Evolutionary conservation across 192 early-diverging fungal genomes (phyloP), one percentile per base, ranked within the genome.

Genomic region (Rhizophagus prolifer): DNA sequence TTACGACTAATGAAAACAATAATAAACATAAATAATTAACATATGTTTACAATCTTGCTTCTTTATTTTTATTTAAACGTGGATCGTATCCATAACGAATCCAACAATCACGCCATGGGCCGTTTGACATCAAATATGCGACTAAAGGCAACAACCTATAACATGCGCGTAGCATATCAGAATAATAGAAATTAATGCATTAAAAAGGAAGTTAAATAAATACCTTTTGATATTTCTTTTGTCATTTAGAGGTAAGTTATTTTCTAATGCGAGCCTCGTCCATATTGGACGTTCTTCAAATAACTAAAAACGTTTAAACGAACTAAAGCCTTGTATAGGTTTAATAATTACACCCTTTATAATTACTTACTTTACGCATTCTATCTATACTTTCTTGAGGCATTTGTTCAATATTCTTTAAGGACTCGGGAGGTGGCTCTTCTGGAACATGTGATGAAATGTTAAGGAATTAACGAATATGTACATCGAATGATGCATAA

Each of bases 81-180:
- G 85, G 82, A 64, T 87, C 86, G 26, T 78, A 63, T 2, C 86
- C 86, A 68, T 83, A 87, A 21, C 62, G 75, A n/a, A 87, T 62
- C 86, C 86, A 87, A 38, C 76, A 82, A 68, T 81, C 81, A 19
- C 86, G 83, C 79, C 83, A 87, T 3, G 86, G 81, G 19, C 86
- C 86, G 59, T 72, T 77, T 30, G 47, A n/a, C 61, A 87, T 78
- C 25, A 61, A 76, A 73, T 86, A 87, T 2, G 78, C 70, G 47
- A 75, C 12, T 10, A 62, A 69, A 8, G 80, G 78, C 13, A 86
- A 68, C 12, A 81, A 26, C 21, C 83, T 83, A 58, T n/a, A 10
- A 58, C 7, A 28, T 36, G 60, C 41, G 41, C 0, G 41, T 44
- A 44, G 10, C 41, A 44, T 44, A 44, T 44, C 10, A 78, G 13